Conservation (phyloP, 2,329 filamentous ascomycete species). For the Rhynchosporium agropyri region DNA sequence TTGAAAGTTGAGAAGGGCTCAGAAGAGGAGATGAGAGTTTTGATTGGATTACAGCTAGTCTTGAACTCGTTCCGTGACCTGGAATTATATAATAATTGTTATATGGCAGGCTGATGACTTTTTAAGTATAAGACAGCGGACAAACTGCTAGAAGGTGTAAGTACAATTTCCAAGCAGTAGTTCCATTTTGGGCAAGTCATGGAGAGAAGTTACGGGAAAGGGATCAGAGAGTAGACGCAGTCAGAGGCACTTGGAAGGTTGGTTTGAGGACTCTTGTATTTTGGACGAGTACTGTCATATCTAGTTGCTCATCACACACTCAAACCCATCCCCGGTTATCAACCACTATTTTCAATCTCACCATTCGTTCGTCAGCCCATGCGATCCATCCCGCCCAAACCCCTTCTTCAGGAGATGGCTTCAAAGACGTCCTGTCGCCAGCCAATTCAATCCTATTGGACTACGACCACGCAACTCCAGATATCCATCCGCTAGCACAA, state of each 20-base stretch:
- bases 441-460: constrained; percentile 8
- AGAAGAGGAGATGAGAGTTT: too few species aligned
- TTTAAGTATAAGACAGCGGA: too few species aligned
- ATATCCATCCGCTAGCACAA: constrained; percentile 12
- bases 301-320: constrained; percentile 24
- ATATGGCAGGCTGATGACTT: too few species aligned
- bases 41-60: too few species aligned
- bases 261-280: constrained; percentile 28
- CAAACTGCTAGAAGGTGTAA: too few species aligned
- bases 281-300: constrained; percentile 27
- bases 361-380: constrained; percentile 11
- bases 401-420: not conserved
- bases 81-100: too few species aligned
- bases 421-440: not conserved
- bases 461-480: constrained; percentile 17
- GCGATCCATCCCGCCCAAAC: constrained; percentile 14
- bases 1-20: too few species aligned
- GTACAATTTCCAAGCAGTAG: too few species aligned
- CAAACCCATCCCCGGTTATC: constrained; percentile 26
- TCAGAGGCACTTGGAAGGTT: not conserved
- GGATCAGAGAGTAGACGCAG: too few species aligned
- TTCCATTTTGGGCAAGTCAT: too few species aligned
- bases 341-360: constrained; percentile 15
- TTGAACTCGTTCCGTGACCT: too few species aligned
- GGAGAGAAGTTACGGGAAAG: too few species aligned